Conservation (phyloP, 371 early-diverging fungal genomes). For the Vavraia culicis region DNA sequence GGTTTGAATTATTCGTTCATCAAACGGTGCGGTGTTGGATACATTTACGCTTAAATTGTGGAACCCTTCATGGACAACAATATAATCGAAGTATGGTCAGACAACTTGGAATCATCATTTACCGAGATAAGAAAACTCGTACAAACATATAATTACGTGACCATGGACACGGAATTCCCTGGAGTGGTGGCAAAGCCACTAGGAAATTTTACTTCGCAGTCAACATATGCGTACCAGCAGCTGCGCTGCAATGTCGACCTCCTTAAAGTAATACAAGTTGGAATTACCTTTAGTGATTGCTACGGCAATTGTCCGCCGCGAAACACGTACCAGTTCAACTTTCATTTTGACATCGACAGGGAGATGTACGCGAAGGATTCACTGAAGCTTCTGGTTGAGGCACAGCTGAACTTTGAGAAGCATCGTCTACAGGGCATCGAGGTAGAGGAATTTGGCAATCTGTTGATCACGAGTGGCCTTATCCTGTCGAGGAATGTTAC, state of each 20-base stretch:
- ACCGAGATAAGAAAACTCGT: slow-evolving; percentile 62
- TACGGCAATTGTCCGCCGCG: slow-evolving; percentile 62
- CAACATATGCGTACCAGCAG: slow-evolving; percentile 57
- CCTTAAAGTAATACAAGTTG: slow-evolving; percentile 89
- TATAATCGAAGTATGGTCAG: slow-evolving; percentile 65
- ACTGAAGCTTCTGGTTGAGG: slow-evolving; percentile 75
- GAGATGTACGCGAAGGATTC: slow-evolving; percentile 98
- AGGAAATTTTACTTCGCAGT: slow-evolving; percentile 53
- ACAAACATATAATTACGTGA: slow-evolving; percentile 69
- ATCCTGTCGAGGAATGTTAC: slow-evolving; percentile 69
- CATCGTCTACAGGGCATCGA: slow-evolving; percentile 88
- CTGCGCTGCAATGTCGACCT: slow-evolving; percentile 90
- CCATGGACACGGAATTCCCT: slow-evolving; percentile 99
- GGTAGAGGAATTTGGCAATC: slow-evolving; percentile 77
- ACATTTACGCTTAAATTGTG: too few species aligned
- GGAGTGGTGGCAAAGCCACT: slow-evolving; percentile 94
- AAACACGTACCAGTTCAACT: slow-evolving; percentile 98
- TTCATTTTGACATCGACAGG: slow-evolving; percentile 69
- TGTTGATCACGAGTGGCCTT: slow-evolving; percentile 81
- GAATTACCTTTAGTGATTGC: slow-evolving; percentile 78
- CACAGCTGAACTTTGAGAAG: slow-evolving; percentile 87
- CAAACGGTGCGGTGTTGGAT: too few species aligned
- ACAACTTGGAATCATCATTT: slow-evolving; percentile 83
- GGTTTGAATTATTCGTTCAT: too few species aligned
- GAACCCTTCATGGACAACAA: not conserved